These are phyloP conservation scores for Novymonas esmeraldas DNA, from an alignment of 208 protist species.

Conservation along the genomic window DNA sequence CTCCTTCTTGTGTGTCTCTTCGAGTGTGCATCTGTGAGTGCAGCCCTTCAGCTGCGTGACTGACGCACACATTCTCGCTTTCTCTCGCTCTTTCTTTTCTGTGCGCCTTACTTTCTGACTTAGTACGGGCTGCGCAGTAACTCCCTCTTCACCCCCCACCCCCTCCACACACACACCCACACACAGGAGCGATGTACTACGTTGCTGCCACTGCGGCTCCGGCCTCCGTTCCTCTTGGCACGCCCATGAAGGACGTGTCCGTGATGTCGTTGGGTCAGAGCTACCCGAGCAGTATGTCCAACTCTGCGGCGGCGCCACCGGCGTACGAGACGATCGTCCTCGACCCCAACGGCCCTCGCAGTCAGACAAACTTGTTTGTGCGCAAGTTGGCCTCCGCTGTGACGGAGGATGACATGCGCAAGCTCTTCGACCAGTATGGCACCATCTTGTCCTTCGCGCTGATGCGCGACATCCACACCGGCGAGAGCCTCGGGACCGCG, in stretches of 20 bases:
- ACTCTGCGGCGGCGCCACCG: constrained; percentile 25
- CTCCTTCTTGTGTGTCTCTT: no score
- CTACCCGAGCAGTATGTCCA: not conserved
- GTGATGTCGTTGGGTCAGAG: not conserved
- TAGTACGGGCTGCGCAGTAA: no score
- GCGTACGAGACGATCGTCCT: constrained; percentile 56
- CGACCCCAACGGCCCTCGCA: constrained; percentile 60
- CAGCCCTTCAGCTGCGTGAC: no score
- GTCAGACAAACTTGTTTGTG: constrained; percentile 83
- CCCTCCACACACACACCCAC: not conserved
- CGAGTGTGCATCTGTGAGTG: no score
- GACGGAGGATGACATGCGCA: constrained; percentile 54
- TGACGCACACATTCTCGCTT: no score
- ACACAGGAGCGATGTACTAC: constrained; percentile 22
- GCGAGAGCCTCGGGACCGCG: constrained; percentile 76
- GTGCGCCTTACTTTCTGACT: no score
- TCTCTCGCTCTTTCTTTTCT: no score
- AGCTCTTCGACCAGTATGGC: constrained; percentile 65
- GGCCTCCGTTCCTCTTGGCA: not conserved
- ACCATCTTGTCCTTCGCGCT: constrained; percentile 62
- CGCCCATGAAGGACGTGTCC: constrained; percentile 18
- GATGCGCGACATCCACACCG: constrained; percentile 90
- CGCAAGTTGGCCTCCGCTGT: constrained; percentile 69
- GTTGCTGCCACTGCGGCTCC: constrained; percentile 6
- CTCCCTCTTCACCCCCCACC: not conserved